Evolutionary conservation across 106 monocot species (phyloP).

Genomic region (Amphibolis antarctica): DNA sequence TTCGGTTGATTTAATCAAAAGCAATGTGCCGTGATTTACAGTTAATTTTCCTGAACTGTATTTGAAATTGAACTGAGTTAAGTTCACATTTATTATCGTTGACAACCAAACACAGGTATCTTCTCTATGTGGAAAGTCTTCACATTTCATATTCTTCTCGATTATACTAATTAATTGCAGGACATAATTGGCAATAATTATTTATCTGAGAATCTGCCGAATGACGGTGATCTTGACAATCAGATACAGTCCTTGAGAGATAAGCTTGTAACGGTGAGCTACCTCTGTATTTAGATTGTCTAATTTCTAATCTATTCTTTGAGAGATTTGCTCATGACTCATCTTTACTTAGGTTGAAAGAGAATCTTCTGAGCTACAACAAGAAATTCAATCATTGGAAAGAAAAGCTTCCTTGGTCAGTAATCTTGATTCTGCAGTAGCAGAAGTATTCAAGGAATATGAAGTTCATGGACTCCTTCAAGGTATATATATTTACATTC

Average conservation of each 20-base stretch:
- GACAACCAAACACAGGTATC: no score
- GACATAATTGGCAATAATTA: conserved; percentile 8
- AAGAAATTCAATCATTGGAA: conserved; percentile 38
- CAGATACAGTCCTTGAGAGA: conserved; percentile 49
- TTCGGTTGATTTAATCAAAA: no score
- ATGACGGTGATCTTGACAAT: conserved; percentile 37
- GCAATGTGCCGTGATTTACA: no score
- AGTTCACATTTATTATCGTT: no score
- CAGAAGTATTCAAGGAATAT: conserved; percentile 25
- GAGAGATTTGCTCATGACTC: not conserved
- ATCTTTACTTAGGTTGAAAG: conserved; percentile 27
- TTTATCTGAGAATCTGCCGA: conserved; percentile 18
- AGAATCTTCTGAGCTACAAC: conserved; percentile 37
- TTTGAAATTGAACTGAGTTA: no score
- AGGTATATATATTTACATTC: conserved; percentile 20
- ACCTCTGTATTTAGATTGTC: not conserved
- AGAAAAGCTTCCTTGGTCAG: conserved; percentile 24
- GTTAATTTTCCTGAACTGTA: no score
- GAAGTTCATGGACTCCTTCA: conserved; percentile 28
- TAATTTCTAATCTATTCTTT: not conserved
- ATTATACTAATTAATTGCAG: not conserved
- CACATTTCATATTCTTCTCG: not conserved
- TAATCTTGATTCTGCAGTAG: conserved; percentile 23
- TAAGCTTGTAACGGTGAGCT: conserved; percentile 49
- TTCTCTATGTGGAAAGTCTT: not conserved